Evolutionary conservation across 345 rosid species (phyloP).

Genomic region (Cardiospermum halicacabum): DNA sequence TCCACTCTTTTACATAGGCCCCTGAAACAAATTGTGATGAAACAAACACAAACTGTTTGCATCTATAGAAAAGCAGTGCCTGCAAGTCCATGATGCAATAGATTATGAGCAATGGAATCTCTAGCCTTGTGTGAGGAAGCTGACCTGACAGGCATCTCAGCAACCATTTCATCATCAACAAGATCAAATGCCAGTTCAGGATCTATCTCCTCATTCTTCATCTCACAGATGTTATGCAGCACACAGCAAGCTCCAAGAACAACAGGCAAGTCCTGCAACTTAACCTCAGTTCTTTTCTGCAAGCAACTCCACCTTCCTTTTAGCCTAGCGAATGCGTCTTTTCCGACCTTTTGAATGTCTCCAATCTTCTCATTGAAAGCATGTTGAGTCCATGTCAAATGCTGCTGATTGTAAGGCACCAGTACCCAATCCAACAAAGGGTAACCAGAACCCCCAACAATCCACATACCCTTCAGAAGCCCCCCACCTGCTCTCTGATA

Average conservation of each 20-base stretch:
- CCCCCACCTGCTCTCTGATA: conserved; percentile 70
- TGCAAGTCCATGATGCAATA: conserved; percentile 67
- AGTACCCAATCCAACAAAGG: conserved; percentile 77
- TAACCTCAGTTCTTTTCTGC: conserved; percentile 76
- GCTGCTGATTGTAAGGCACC: conserved; percentile 70
- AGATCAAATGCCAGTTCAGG: conserved; percentile 40
- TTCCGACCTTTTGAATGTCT: conserved; percentile 53
- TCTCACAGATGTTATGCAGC: conserved; percentile 70
- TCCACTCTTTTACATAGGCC: conserved; percentile 12
- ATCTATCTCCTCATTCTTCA: conserved; percentile 47
- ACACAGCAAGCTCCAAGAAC: conserved; percentile 83
- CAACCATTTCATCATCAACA: conserved; percentile 65
- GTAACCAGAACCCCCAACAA: conserved; percentile 61
- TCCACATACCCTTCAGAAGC: conserved; percentile 55
- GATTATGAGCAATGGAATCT: conserved; percentile 68
- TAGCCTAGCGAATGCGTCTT: conserved; percentile 60
- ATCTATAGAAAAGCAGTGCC: conserved; percentile 57
- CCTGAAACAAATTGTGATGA: conserved; percentile 16
- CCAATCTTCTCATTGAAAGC: conserved; percentile 76
- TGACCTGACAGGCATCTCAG: conserved; percentile 52
- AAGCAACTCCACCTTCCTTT: conserved; percentile 79
- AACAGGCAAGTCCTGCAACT: conserved; percentile 70
- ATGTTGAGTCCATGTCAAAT: conserved; percentile 82
- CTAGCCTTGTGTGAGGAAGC: conserved; percentile 53
- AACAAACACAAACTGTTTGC: not conserved